Evolutionary conservation across 2,329 filamentous ascomycete genomes (phyloP), one percentile per base, ranked within the genome.

Genomic region (Dactylellina sp.): DNA sequence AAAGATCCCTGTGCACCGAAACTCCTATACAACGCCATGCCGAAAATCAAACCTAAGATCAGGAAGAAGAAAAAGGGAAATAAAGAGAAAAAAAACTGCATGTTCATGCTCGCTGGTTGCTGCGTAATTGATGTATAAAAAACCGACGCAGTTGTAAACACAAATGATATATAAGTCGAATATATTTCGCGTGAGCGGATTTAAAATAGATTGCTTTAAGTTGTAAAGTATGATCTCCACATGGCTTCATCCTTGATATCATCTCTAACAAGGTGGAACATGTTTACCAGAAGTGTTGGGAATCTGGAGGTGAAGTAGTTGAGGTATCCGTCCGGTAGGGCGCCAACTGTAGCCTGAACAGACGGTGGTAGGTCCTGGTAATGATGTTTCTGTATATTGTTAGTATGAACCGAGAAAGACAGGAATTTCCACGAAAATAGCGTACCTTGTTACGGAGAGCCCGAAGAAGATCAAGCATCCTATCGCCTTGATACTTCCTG

Each of bases 281-380:
- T 72, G 40, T 55, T 65, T 39, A 96, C 88, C 71, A 97, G 80
- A 77, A 97, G 81, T 77, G 86, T 88, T 2, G 93, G 92, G 79
- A 97, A 97, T 68, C 87, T 85, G 6, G 86, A 84, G 0, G 90
- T 91, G 91, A 93, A 97, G 79, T 96, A 97, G 9, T 84, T 85
- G 47, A 97, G 83, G 79, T 97, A 97, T 0, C 91, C 92, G 12
- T 92, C 89, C 0, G 92, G 90, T 71, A 94, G 80, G 7, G 88
- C 82, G 0, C 92, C 93, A 0, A 97, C 91, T 28, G 81, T 77
- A 86, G 84, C 55, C 84, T 84, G 81, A 89, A 94, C 75, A 97
- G 86, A 53, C 88, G 83, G 12, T 93, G 91, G 86, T 91, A 99
- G 94, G 80, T 99, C 95, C 79, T 97, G 93, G 80, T 97, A 99